Conservation (phyloP, 2,329 filamentous ascomycete genomes). For the Coniochaeta pulveracea region DNA sequence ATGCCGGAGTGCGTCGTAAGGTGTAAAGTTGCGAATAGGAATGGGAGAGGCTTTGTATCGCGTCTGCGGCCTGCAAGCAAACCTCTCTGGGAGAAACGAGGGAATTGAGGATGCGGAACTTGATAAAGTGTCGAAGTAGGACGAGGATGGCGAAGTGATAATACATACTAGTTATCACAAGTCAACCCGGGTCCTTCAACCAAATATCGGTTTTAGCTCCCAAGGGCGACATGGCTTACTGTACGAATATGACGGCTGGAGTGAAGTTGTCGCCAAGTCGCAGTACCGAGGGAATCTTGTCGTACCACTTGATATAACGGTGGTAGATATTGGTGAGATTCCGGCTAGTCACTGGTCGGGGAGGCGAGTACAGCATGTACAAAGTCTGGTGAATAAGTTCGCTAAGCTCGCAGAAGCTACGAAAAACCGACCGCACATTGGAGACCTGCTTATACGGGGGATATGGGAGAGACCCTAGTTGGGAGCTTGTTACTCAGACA, state of each 20-base stretch:
- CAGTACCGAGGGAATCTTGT: slow-evolving; percentile 51
- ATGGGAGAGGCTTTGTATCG: slow-evolving; percentile 43
- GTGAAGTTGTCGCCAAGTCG: slow-evolving; percentile 58
- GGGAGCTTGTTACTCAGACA: not conserved
- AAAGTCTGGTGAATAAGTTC: slow-evolving; percentile 63
- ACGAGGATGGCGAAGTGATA: slow-evolving; percentile 60
- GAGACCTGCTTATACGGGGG: slow-evolving; percentile 49
- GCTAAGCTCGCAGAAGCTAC: slow-evolving; percentile 59
- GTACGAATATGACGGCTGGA: slow-evolving; percentile 60
- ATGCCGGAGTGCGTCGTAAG: too few relatives aligned
- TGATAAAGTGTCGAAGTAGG: slow-evolving; percentile 65
- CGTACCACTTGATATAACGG: slow-evolving; percentile 62
- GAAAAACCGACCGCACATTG: slow-evolving; percentile 57
- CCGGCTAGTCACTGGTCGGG: slow-evolving; percentile 50
- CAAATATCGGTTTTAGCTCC: not conserved
- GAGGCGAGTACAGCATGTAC: slow-evolving; percentile 62
- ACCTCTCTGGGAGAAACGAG: slow-evolving; percentile 53
- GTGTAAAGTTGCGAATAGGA: too few relatives aligned
- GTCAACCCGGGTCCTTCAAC: not conserved
- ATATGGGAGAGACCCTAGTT: slow-evolving; percentile 17
- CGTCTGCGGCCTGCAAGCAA: slow-evolving; percentile 50
- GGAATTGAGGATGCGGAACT: slow-evolving; percentile 49
- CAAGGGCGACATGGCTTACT: slow-evolving; percentile 42
- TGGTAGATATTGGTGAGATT: slow-evolving; percentile 54
- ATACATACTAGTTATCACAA: slow-evolving; percentile 43